Conservation (phyloP, 148 eudicot species). For the Silene latifolia region DNA sequence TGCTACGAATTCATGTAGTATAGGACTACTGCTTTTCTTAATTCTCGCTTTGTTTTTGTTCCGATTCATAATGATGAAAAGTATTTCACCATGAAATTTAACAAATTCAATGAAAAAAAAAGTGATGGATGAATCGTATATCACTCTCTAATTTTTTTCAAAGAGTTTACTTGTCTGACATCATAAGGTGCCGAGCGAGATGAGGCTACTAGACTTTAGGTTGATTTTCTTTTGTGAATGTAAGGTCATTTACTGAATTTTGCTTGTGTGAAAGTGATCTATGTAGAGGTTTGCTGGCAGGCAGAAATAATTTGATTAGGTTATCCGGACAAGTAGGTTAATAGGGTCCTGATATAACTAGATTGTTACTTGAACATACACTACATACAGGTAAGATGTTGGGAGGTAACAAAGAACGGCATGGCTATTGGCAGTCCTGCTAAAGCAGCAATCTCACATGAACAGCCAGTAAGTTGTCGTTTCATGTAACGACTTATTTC, state of each 20-base stretch:
- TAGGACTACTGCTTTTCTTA: too few relatives aligned
- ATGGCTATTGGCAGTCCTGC: slow-evolving; percentile 46
- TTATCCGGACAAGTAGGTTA: too few relatives aligned
- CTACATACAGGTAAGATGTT: slow-evolving; percentile 71
- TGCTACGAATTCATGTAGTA: too few relatives aligned
- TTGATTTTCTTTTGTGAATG: too few relatives aligned
- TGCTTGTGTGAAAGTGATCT: not conserved
- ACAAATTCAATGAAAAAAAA: too few relatives aligned
- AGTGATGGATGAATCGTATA: too few relatives aligned
- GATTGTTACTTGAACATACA: not conserved
- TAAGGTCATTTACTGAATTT: not conserved
- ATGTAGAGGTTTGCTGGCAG: not conserved
- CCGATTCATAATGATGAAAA: not conserved
- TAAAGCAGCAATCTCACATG: slow-evolving; percentile 78
- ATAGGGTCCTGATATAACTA: too few relatives aligned
- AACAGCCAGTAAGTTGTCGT: slow-evolving; percentile 73
- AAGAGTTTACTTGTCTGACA: not conserved
- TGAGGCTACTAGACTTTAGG: not conserved
- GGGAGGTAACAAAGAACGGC: slow-evolving; percentile 76
- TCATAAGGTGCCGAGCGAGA: not conserved
- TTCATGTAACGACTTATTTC: not conserved
- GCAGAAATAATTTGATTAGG: not conserved
- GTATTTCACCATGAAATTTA: not conserved
- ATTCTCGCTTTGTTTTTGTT: too few relatives aligned
- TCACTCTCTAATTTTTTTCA: too few relatives aligned